Conservation (phyloP, 2,329 filamentous ascomycete genomes). For the Alternaria hordeiaustralica region DNA sequence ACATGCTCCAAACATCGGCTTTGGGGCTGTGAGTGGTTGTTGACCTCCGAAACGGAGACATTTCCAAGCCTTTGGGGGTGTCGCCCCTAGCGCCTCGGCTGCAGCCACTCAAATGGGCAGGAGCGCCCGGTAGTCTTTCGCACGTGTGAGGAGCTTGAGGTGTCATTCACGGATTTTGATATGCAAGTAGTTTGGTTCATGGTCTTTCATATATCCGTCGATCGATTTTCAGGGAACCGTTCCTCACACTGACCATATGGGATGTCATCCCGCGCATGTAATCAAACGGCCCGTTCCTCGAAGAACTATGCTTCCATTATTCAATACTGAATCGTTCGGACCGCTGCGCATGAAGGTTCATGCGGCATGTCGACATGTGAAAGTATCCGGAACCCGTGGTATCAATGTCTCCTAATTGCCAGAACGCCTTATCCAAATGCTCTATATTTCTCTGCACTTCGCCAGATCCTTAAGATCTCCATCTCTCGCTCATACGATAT, state of each 20-base stretch:
- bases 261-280: neutral
- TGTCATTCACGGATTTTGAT: conserved; percentile 16
- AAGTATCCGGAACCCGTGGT: neutral
- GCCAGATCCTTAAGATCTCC: neutral
- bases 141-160: conserved; percentile 22
- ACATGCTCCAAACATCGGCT: conserved; percentile 21
- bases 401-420: neutral
- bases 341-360: neutral
- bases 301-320: neutral
- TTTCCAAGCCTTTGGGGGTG: conserved; percentile 5
- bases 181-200: conserved; percentile 1
- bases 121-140: conserved; percentile 14
- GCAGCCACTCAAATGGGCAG: conserved; percentile 24
- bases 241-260: conserved; percentile 7
- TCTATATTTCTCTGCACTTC: neutral
- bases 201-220: neutral
- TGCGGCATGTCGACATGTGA: neutral
- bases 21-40: conserved; percentile 34
- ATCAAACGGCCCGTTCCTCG: conserved; percentile 6
- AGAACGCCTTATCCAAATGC: conserved; percentile 1
- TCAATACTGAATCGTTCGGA: neutral
- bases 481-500: conserved; percentile 27
- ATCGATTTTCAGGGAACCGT: neutral
- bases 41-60: conserved; percentile 23
- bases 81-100: conserved; percentile 26